Percentiles rank a stretch among this genome's conserved stretches.
phyloP scores from a whole-genome alignment of 495 filamentous ascomycete genomes.

The Immersiella caudata region DNA sequence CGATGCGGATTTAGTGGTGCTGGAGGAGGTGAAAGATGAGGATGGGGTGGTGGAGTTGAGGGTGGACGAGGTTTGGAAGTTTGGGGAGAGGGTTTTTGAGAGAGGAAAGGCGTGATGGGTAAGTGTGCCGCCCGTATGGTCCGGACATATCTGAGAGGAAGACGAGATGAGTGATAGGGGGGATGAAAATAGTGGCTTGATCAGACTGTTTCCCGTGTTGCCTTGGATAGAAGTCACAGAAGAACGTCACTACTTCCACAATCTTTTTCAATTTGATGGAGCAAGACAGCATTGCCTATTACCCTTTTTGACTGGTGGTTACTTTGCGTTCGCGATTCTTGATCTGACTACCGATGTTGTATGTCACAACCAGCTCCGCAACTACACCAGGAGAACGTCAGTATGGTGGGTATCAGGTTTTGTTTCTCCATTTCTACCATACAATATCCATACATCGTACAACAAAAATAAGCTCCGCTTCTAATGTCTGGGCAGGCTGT shows the following conservation, averaged over 20 bases:
- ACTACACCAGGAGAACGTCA: background rate
- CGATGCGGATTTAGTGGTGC: conserved; percentile 78
- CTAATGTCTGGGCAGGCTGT: background rate
- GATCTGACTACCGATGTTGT: too few relatives aligned
- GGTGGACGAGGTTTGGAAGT: conserved; percentile 38
- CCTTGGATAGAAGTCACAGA: too few relatives aligned
- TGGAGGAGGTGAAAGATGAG: conserved; percentile 46
- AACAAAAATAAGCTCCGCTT: background rate
- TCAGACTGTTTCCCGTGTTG: too few relatives aligned
- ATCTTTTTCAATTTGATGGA: too few relatives aligned
- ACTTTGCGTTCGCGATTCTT: too few relatives aligned
- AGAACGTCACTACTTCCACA: too few relatives aligned
- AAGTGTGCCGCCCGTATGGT: background rate
- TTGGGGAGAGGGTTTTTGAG: conserved; percentile 28
- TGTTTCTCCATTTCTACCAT: background rate
- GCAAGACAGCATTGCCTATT: too few relatives aligned
- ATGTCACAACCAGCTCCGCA: too few relatives aligned
- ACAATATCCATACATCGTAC: conserved; percentile 1
- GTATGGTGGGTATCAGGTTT: conserved; percentile 7
- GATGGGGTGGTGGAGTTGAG: conserved; percentile 17
- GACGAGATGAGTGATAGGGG: too few relatives aligned
- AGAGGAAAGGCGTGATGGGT: background rate
- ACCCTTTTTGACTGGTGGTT: too few relatives aligned
- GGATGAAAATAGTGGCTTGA: too few relatives aligned
- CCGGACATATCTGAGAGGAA: too few relatives aligned